phyloP scores from a whole-genome alignment of 176 grass and related monocot genomes.

The Ensete glaucum region DNA sequence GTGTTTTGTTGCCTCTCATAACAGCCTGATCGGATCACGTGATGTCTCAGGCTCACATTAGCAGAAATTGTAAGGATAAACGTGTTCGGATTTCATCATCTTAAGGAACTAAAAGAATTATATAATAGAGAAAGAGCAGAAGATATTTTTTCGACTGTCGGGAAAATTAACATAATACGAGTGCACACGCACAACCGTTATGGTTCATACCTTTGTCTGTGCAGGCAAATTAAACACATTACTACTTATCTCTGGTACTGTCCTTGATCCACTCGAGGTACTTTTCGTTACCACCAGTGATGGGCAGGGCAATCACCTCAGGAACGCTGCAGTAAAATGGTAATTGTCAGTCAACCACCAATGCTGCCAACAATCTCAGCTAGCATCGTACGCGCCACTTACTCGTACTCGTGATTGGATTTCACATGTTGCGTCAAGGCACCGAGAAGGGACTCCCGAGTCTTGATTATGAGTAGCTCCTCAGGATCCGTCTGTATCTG shows the following conservation, averaged over 20 bases:
- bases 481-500: constrained; percentile 77
- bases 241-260: constrained; percentile 55
- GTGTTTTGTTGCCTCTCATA: background rate
- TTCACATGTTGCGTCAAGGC: constrained; percentile 72
- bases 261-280: constrained; percentile 83
- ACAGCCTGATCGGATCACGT: no score
- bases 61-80: no score
- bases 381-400: constrained; percentile 15
- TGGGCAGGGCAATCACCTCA: constrained; percentile 70
- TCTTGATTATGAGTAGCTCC: constrained; percentile 76
- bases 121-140: no score
- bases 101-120: no score
- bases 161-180: no score
- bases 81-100: no score
- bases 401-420: constrained; percentile 89
- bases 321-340: constrained; percentile 44
- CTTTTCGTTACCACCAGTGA: constrained; percentile 66
- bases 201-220: no score
- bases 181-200: no score
- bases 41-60: no score
- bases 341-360: constrained; percentile 1
- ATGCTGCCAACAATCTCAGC: background rate
- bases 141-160: no score
- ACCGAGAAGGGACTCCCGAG: constrained; percentile 71
- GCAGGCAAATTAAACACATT: background rate